phyloP scores from a whole-genome alignment of 169 alveolate genomes.

The Besnoitia besnoiti region DNA sequence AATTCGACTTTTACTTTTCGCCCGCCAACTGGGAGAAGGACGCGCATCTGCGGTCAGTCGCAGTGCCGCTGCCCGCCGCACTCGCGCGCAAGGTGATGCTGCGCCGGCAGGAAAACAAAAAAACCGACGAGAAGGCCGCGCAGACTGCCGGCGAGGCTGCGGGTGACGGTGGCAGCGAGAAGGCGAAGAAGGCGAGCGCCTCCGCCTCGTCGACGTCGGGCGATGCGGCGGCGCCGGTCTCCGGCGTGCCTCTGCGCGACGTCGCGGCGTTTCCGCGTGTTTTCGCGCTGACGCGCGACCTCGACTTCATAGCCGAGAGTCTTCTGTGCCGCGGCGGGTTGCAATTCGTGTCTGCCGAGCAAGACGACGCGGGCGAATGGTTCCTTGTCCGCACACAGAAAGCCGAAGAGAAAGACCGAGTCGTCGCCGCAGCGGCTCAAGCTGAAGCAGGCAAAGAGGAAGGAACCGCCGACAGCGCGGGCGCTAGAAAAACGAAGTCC shows the following conservation, averaged over 20 bases:
- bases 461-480: neutral
- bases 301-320: neutral
- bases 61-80: neutral
- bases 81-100: neutral
- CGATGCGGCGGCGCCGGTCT: neutral
- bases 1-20: constrained; percentile 48
- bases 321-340: constrained; percentile 34
- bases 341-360: neutral
- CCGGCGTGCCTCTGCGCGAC: constrained; percentile 9
- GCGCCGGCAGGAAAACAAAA: neutral
- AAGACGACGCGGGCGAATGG: neutral
- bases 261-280: constrained; percentile 39
- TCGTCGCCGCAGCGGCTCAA: neutral
- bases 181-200: no score
- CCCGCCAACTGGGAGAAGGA: constrained; percentile 37
- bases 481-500: no score
- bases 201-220: neutral
- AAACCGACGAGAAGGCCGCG: neutral
- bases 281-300: constrained; percentile 10
- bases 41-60: constrained; percentile 10
- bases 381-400: neutral
- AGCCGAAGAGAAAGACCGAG: neutral
- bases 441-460: no score
- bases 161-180: neutral
- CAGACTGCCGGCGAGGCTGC: neutral